phyloP scores from a whole-genome alignment of 257 asterid genomes.

The Forsythia suspensa region DNA sequence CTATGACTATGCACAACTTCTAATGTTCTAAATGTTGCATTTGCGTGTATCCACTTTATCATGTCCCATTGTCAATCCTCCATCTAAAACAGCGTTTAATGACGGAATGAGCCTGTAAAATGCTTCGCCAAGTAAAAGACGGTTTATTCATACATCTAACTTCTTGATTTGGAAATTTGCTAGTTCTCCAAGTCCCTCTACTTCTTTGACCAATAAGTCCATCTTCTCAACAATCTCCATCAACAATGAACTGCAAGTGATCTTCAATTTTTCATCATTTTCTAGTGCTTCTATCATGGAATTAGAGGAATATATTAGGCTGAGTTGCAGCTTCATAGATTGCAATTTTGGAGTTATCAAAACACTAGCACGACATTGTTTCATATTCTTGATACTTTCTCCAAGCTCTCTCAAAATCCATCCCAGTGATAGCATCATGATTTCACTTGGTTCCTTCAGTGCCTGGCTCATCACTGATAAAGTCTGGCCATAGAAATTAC shows the following conservation, averaged over 20 bases:
- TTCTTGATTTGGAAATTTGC: conserved; percentile 26
- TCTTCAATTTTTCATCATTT: conserved; percentile 20
- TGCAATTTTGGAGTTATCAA: conserved; percentile 29
- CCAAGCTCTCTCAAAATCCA: conserved; percentile 65
- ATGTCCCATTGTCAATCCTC: neutral
- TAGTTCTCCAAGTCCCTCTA: conserved; percentile 36
- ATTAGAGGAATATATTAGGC: neutral
- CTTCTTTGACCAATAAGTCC: conserved; percentile 26
- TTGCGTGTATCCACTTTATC: no score
- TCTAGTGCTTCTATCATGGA: neutral
- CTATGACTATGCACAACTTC: no score
- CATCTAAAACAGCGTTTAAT: neutral
- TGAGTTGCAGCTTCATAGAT: conserved; percentile 22
- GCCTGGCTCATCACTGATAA: conserved; percentile 18
- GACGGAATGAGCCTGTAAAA: neutral
- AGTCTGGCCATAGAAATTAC: conserved; percentile 22
- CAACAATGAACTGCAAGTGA: conserved; percentile 25
- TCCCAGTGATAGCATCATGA: conserved; percentile 22
- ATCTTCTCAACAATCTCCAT: conserved; percentile 38
- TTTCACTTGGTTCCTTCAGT: conserved; percentile 32
- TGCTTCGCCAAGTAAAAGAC: neutral
- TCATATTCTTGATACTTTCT: conserved; percentile 42
- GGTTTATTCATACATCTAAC: neutral
- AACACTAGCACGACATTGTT: conserved; percentile 30
- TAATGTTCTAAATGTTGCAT: no score